Evolutionary conservation across 192 early-diverging fungal species (phyloP).

Genomic region (Chytriomyces sp.): DNA sequence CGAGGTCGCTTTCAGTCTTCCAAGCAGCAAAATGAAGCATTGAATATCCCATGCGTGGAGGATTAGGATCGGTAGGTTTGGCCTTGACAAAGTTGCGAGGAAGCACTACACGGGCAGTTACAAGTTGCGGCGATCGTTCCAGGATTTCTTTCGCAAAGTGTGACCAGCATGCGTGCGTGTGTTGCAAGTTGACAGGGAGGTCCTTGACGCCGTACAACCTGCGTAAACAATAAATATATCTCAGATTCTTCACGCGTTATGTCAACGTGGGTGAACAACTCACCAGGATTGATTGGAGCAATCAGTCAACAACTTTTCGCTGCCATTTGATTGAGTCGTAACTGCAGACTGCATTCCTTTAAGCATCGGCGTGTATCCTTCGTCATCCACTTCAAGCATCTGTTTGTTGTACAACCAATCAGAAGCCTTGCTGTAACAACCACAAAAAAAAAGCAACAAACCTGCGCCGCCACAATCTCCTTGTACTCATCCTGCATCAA

Average conservation of each 20-base stretch:
- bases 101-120: slow-evolving; percentile 8
- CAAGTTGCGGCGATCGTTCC: background rate
- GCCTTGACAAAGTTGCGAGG: slow-evolving; percentile 17
- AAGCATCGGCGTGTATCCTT: slow-evolving; percentile 42
- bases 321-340: background rate
- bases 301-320: background rate
- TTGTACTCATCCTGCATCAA: background rate
- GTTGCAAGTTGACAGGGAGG: slow-evolving; percentile 12
- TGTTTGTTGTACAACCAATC: background rate
- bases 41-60: slow-evolving; percentile 11
- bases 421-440: background rate
- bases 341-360: slow-evolving; percentile 24
- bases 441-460: slow-evolving; percentile 11
- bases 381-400: slow-evolving; percentile 10
- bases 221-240: background rate
- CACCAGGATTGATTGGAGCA: background rate
- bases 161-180: background rate
- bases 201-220: background rate
- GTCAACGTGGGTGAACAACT: background rate
- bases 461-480: slow-evolving; percentile 11
- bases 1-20: background rate
- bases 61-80: slow-evolving; percentile 23
- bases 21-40: slow-evolving; percentile 37
- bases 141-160: background rate
- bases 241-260: background rate